Percentiles rank a stretch among this genome's conserved stretches.
Conservation (phyloP, 1,139 yeast species). For the Saccharomyces hybrid region DNA sequence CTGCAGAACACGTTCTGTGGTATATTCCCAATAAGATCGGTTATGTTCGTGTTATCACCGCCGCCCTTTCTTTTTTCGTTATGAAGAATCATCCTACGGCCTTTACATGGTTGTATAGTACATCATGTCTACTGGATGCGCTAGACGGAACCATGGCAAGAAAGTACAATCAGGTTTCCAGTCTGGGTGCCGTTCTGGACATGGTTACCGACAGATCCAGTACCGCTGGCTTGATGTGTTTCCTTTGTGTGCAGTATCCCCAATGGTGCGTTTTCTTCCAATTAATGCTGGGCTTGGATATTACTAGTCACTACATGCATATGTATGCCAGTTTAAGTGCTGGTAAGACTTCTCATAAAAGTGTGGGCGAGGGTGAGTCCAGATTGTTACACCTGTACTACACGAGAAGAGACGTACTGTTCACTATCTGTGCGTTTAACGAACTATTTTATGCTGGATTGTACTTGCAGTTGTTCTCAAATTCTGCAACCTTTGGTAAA, state of each 20-base stretch:
- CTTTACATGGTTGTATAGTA: conserved; percentile 70
- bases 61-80: conserved; percentile 65
- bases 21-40: conserved; percentile 92
- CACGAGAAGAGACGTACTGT: conserved; percentile 74
- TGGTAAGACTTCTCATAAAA: conserved; percentile 80
- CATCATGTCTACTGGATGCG: conserved; percentile 90
- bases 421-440: conserved; percentile 83
- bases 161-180: conserved; percentile 77
- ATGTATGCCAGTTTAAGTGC: conserved; percentile 88
- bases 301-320: conserved; percentile 96
- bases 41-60: conserved; percentile 72
- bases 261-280: conserved; percentile 59
- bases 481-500: conserved; percentile 40
- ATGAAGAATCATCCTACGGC: conserved; percentile 79
- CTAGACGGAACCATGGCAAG: conserved; percentile 96
- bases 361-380: conserved; percentile 63
- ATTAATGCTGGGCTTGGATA: conserved; percentile 72
- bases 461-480: conserved; percentile 26
- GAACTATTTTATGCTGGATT: conserved; percentile 88
- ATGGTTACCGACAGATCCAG: conserved; percentile 99
- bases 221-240: conserved; percentile 83
- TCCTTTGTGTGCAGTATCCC: conserved; percentile 75
- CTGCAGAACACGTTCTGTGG: conserved; percentile 49
- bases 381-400: conserved; percentile 77
- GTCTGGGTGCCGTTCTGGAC: conserved; percentile 92